Evolutionary conservation across 208 protist species (phyloP).

Genomic region (Wallacemonas sp.): DNA sequence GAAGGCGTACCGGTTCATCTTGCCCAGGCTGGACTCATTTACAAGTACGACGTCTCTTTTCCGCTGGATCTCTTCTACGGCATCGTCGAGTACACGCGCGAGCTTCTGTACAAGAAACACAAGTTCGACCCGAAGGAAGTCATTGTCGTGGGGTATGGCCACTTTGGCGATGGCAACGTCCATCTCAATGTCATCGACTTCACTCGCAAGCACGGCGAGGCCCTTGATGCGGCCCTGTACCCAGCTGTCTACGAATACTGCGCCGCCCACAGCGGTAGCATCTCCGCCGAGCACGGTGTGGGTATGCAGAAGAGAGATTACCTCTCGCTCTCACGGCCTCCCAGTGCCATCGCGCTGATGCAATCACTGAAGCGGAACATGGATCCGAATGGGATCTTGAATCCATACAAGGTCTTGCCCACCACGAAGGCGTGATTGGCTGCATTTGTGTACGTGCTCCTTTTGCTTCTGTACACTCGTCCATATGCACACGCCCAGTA

Average conservation of each 20-base stretch:
- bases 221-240: conserved; percentile 55
- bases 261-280: conserved; percentile 70
- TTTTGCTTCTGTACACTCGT: too few species aligned
- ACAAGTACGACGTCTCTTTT: conserved; percentile 86
- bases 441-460: neutral
- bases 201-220: conserved; percentile 44
- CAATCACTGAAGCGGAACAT: conserved; percentile 83
- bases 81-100: conserved; percentile 75
- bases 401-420: conserved; percentile 94
- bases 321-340: conserved; percentile 80
- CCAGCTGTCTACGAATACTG: conserved; percentile 75
- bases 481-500: too few species aligned
- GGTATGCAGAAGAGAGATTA: conserved; percentile 89
- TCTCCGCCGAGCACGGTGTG: conserved; percentile 96
- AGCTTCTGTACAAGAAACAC: conserved; percentile 51
- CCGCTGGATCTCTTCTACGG: conserved; percentile 78
- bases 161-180: conserved; percentile 97
- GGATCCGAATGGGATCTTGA: conserved; percentile 96
- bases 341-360: conserved; percentile 88
- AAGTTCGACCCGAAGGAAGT: conserved; percentile 60
- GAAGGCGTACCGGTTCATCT: conserved; percentile 72
- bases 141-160: conserved; percentile 92
- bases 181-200: conserved; percentile 94
- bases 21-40: conserved; percentile 50
- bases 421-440: neutral